Evolutionary conservation across 2,329 filamentous ascomycete genomes (phyloP), one percentile per base, ranked within the genome.

Genomic region (Cylindrodendrum hubeiense): DNA sequence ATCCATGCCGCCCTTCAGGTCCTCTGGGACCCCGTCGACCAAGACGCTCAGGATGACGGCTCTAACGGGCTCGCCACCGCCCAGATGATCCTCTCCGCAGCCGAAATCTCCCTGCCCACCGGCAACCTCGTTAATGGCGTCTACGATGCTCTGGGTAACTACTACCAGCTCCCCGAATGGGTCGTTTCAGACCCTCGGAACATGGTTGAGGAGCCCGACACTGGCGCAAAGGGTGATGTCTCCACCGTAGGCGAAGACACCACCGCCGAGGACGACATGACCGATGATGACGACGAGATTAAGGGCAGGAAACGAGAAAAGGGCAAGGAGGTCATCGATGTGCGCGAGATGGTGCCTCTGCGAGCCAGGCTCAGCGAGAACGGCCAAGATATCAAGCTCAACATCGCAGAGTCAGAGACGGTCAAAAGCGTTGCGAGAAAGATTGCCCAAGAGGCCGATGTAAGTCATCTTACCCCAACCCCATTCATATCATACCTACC

Each of bases 51-150:
- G 24, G 73, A 80, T 3, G 81, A 82, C 39, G 78, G 77, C 4
- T 73, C 75, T 4, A 75, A 80, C 10, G 83, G 80, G 19, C 75
- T 93, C 9, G 84, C 82, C 28, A 93, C 90, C 3, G 95, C 95
- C 7, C 94, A 98, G 81, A 88, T 87, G 60, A 91, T 98, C 61
- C 81, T 98, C 6, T 89, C 91, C 74, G 94, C 94, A 1, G 91
- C 90, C 9, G 94, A 91, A 24, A 86, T 95, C 33, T 94, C 91
- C 0, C 80, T 94, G 13, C 92, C 92, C 0, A 92, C 90, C 0
- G 92, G 93, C 0, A 86, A 94, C 72, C 79, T 95, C 21, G 87
- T 88, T 41, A 88, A 92, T 60, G 92, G 92, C 10, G 90, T 86
- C 19, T 95, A 94, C 73, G 93, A 95, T 76, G 80, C 88, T 39